Evolutionary conservation across 805 yeast species (phyloP).

Genomic region (Saturnispora halmiae): DNA sequence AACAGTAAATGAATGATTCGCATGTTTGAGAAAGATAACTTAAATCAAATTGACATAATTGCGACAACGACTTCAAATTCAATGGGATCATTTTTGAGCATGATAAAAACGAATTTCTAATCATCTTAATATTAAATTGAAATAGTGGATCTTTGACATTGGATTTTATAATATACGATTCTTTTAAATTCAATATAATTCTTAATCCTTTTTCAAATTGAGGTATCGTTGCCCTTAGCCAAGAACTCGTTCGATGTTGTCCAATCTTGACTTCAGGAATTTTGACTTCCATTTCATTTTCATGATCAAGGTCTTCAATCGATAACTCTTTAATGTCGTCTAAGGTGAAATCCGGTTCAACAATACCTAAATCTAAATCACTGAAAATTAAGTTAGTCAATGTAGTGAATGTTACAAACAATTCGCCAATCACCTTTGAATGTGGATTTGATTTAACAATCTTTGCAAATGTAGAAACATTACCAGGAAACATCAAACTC

Average conservation of each 20-base stretch:
- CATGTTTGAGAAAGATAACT: conserved; percentile 9
- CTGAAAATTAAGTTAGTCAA: conserved; percentile 32
- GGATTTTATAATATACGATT: conserved; percentile 17
- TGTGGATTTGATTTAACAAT: conserved; percentile 30
- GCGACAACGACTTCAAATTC: conserved; percentile 26
- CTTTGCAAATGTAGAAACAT: conserved; percentile 37
- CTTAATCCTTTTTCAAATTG: conserved; percentile 42
- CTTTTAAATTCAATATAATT: conserved; percentile 22
- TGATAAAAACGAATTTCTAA: conserved; percentile 28
- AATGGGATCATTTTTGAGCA: conserved; percentile 31
- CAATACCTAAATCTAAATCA: conserved; percentile 31
- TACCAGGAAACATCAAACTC: conserved; percentile 44
- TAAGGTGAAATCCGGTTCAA: conserved; percentile 10
- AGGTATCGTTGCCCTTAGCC: conserved; percentile 46
- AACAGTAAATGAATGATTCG: conserved; percentile 14
- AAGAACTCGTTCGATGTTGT: conserved; percentile 35
- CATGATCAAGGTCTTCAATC: not conserved
- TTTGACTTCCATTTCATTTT: conserved; percentile 6
- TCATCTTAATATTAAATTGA: conserved; percentile 24
- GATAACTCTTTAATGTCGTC: conserved; percentile 14
- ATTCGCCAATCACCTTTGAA: conserved; percentile 28
- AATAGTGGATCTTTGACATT: conserved; percentile 30
- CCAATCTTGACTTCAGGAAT: conserved; percentile 8
- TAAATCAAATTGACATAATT: conserved; percentile 16
- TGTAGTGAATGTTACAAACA: conserved; percentile 25